A percentile compares a stretch with the other conserved stretches of the same genome.
phyloP scores from a whole-genome alignment of 331 rosid species.

The Pyrus hybrid region DNA sequence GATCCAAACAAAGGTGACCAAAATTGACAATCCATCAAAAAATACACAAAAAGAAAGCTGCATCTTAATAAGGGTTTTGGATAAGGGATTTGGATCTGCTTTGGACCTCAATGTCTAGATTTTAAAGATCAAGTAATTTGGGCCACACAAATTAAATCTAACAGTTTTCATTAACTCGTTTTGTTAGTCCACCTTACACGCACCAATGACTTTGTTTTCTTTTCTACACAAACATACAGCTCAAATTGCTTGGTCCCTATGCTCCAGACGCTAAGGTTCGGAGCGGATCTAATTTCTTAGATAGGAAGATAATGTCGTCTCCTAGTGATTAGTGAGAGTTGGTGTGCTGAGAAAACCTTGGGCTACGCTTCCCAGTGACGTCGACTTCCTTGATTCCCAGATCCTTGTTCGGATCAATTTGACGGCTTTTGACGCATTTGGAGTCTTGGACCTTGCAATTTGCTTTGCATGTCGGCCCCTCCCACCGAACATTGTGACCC shows the following conservation, averaged over 20 bases:
- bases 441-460: not conserved
- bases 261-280: accelerated
- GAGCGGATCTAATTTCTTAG: too few relatives aligned
- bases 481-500: not conserved
- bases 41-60: not conserved
- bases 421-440: not conserved
- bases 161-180: accelerated
- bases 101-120: accelerated
- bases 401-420: not conserved
- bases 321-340: not conserved
- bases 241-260: accelerated
- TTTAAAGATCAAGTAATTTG: too few relatives aligned
- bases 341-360: not conserved
- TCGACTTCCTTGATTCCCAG: not conserved
- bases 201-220: too few relatives aligned
- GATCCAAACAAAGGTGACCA: not conserved
- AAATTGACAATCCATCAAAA: not conserved
- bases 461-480: not conserved
- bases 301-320: not conserved
- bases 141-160: accelerated
- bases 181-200: accelerated
- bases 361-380: not conserved
- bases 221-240: too few relatives aligned
- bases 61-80: not conserved
- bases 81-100: too few relatives aligned